Conservation (phyloP, 2,329 filamentous ascomycete genomes). For the Ascosphaera acerosa region DNA sequence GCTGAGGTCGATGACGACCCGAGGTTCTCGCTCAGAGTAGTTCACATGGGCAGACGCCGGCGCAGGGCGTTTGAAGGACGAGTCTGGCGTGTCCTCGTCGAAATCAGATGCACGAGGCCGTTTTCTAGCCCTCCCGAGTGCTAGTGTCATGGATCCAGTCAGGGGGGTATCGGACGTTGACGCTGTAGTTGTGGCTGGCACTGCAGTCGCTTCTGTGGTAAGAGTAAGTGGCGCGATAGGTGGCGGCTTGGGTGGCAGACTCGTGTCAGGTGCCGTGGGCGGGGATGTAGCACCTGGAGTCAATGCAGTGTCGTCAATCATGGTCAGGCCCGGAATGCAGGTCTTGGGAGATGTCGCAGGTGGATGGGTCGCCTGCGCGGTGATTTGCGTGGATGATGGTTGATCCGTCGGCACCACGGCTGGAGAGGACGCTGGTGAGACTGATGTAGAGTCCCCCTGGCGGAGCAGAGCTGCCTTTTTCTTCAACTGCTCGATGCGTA, state of each 20-base stretch:
- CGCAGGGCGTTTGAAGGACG: constrained; percentile 27
- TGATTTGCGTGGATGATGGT: constrained; percentile 2
- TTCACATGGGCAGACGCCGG: constrained; percentile 30
- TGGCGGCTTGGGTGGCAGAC: constrained; percentile 1
- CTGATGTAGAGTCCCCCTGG: constrained; percentile 10
- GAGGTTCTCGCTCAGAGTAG: constrained; percentile 22
- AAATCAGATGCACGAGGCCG: constrained; percentile 46
- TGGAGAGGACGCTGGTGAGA: background rate
- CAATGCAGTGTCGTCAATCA: constrained; percentile 12
- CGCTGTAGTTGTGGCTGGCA: background rate
- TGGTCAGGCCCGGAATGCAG: constrained; percentile 28
- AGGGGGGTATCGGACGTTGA: constrained; percentile 3
- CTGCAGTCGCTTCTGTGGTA: constrained; percentile 1
- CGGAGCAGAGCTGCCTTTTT: constrained; percentile 22
- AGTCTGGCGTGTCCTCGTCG: constrained; percentile 25
- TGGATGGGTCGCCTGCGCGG: constrained; percentile 2
- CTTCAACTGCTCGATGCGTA: constrained; percentile 53
- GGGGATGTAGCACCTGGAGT: background rate
- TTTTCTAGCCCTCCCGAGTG: constrained; percentile 20
- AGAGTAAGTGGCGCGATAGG: constrained; percentile 1
- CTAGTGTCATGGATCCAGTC: constrained; percentile 4
- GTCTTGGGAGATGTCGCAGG: constrained; percentile 6
- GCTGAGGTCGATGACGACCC: constrained; percentile 63
- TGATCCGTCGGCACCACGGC: background rate
- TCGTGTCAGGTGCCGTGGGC: background rate